Conservation (phyloP, 2,329 filamentous ascomycete genomes). For the Trichoderma atrobrunneum region DNA sequence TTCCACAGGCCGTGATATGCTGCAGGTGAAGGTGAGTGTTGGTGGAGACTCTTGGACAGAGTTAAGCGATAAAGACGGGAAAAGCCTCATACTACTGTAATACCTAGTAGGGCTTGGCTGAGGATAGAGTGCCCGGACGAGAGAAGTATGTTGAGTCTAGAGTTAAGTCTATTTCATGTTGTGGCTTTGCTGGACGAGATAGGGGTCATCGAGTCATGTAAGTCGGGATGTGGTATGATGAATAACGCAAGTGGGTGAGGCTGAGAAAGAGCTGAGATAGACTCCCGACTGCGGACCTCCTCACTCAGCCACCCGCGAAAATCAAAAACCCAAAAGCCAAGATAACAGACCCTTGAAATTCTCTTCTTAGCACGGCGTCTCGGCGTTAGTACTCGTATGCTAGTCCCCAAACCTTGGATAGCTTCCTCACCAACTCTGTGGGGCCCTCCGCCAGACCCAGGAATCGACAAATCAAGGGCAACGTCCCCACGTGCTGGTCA, state of each 20-base stretch:
- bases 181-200: neutral
- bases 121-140: neutral
- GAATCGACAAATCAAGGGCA: neutral
- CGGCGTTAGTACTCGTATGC: neutral
- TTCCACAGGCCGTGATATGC: neutral
- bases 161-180: neutral
- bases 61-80: neutral
- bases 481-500: slow-evolving; percentile 8
- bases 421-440: neutral
- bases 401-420: neutral
- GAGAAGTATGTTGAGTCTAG: neutral
- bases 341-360: neutral
- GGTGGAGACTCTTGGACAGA: neutral
- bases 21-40: neutral
- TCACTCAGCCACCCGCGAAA: neutral
- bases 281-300: neutral
- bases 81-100: neutral
- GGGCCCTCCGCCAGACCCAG: neutral
- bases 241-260: neutral
- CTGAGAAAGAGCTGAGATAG: neutral
- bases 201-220: neutral
- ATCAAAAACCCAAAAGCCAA: neutral
- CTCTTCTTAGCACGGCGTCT: neutral
- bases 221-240: neutral
- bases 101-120: neutral